Evolutionary conservation across 1,139 yeast species (phyloP).

Genomic region (Magnusiomyces suaveolens): DNA sequence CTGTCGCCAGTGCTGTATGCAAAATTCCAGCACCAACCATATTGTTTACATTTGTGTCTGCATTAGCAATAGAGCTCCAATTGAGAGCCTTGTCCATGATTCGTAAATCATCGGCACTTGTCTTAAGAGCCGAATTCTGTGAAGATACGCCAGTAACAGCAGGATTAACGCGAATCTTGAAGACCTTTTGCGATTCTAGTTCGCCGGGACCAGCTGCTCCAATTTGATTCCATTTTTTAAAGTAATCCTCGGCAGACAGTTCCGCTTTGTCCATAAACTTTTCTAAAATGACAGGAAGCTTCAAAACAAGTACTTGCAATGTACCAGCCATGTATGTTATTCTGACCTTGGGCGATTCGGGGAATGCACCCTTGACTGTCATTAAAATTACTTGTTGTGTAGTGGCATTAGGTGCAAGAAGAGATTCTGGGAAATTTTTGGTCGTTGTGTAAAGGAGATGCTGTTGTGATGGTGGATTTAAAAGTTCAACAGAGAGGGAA

Average conservation of each 20-base stretch:
- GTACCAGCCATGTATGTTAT: constrained; percentile 45
- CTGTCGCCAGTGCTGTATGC: constrained; percentile 34
- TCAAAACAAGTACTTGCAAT: constrained; percentile 43
- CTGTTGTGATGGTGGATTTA: constrained; percentile 28
- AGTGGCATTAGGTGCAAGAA: constrained; percentile 40
- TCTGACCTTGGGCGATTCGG: constrained; percentile 50
- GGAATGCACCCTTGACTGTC: constrained; percentile 40
- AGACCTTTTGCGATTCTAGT: constrained; percentile 43
- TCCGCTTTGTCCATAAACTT: constrained; percentile 53
- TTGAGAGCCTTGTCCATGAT: constrained; percentile 33
- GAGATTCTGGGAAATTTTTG: constrained; percentile 45
- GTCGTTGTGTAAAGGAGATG: constrained; percentile 27
- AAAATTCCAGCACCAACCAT: constrained; percentile 66
- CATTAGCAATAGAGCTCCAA: constrained; percentile 46
- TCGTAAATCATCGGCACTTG: constrained; percentile 22
- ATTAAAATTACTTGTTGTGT: constrained; percentile 41
- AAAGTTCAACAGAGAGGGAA: constrained; percentile 46
- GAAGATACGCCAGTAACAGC: constrained; percentile 8
- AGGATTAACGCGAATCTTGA: constrained; percentile 22
- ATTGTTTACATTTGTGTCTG: constrained; percentile 40
- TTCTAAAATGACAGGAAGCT: constrained; percentile 58
- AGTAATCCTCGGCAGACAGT: constrained; percentile 48
- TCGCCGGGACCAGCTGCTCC: constrained; percentile 51
- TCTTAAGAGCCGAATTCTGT: constrained; percentile 8
- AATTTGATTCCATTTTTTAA: constrained; percentile 69